Evolutionary conservation across 75 land plant species (phyloP).

Genomic region (Pinus tabuliformis): DNA sequence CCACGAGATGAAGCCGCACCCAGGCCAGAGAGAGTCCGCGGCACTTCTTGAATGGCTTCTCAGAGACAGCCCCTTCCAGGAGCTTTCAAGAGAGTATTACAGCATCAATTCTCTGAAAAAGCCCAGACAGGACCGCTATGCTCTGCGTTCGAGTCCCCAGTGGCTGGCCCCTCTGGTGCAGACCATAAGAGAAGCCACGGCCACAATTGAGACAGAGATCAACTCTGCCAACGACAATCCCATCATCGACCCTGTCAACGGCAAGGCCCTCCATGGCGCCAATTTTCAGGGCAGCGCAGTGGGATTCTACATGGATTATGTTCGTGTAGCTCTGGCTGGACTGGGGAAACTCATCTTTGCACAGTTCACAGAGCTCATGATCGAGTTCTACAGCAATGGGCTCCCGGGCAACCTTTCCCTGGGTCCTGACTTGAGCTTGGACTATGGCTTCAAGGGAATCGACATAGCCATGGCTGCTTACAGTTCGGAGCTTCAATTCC

Average conservation of each 20-base stretch:
- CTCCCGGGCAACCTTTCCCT: conserved; percentile 54
- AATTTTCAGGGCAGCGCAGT: too few species aligned
- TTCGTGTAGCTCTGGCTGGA: not conserved
- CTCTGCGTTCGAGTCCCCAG: conserved; percentile 65
- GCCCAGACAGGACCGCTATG: conserved; percentile 45
- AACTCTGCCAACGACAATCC: conserved; percentile 28
- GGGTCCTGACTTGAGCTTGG: conserved; percentile 49
- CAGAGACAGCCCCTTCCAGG: too few species aligned
- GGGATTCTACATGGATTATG: too few species aligned
- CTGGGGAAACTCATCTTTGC: conserved; percentile 39
- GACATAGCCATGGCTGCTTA: conserved; percentile 62
- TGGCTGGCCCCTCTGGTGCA: conserved; percentile 83
- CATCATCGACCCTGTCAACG: too few species aligned
- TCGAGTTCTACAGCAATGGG: conserved; percentile 49
- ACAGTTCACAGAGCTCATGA: too few species aligned
- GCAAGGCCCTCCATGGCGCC: too few species aligned
- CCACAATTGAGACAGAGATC: conserved; percentile 68
- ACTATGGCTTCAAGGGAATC: conserved; percentile 65
- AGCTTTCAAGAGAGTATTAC: not conserved
- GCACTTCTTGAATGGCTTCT: too few species aligned
- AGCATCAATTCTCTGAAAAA: conserved; percentile 72
- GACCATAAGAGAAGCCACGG: conserved; percentile 64
- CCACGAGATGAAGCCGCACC: conserved; percentile 52
- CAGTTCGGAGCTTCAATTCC: not conserved
- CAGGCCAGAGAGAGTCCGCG: conserved; percentile 58